Conservation (phyloP, 305 asterid species). For the Salvia sclarea region DNA sequence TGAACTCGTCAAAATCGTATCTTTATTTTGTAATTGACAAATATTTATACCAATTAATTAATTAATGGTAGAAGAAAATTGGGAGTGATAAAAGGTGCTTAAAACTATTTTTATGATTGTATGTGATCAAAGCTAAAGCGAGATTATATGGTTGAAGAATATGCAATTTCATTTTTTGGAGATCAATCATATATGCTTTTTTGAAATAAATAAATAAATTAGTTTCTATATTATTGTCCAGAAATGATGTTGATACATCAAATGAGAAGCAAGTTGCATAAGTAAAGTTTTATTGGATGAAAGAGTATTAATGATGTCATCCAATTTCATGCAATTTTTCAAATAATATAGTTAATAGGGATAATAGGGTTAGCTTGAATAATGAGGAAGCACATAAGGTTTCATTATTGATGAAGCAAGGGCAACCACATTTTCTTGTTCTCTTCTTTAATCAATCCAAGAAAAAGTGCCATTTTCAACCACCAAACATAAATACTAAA, state of each 20-base stretch:
- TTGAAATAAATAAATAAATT: background rate
- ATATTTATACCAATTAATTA: background rate
- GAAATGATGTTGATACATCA: background rate
- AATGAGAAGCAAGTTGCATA: background rate
- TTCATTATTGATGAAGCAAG: constrained; percentile 33
- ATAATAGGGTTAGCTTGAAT: constrained; percentile 30
- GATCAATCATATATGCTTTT: background rate
- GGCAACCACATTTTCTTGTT: constrained; percentile 25
- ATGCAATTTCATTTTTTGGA: background rate
- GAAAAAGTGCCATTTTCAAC: constrained; percentile 22
- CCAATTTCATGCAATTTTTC: background rate
- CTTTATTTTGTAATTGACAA: background rate
- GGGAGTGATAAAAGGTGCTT: background rate
- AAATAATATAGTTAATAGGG: background rate
- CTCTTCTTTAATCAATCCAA: constrained; percentile 20
- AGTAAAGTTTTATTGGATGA: background rate
- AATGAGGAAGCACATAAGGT: constrained; percentile 35
- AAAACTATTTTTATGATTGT: background rate
- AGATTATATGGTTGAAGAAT: background rate
- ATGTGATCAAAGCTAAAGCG: background rate
- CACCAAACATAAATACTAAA: constrained; percentile 26
- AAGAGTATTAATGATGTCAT: background rate
- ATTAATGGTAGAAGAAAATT: background rate
- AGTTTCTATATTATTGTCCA: background rate
- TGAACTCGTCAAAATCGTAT: background rate